Evolutionary conservation across 2,329 filamentous ascomycete species (phyloP).

Genomic region (Aspergillus japonicus): DNA sequence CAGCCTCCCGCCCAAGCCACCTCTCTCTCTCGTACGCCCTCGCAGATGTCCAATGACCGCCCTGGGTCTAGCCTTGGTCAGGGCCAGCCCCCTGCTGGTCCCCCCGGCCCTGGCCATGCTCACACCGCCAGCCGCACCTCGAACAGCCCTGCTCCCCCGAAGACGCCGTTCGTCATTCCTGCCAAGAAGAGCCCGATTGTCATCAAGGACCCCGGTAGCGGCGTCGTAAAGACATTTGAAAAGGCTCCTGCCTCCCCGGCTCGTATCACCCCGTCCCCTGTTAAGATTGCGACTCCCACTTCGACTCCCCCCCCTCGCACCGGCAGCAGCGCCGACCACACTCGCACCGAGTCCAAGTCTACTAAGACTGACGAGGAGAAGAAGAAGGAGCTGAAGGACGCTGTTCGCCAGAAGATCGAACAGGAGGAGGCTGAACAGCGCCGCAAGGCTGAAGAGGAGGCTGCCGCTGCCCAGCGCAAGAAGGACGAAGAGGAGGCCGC

Average conservation of each 20-base stretch:
- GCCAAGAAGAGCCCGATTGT: slow-evolving; percentile 69
- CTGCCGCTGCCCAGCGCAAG: slow-evolving; percentile 37
- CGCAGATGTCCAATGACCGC: slow-evolving; percentile 71
- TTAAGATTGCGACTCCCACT: slow-evolving; percentile 65
- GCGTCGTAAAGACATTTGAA: slow-evolving; percentile 68
- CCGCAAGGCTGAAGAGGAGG: slow-evolving; percentile 50
- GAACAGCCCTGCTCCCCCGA: slow-evolving; percentile 58
- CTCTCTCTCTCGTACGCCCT: slow-evolving; percentile 78
- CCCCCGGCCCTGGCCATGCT: slow-evolving; percentile 49
- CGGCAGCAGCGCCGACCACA: slow-evolving; percentile 65
- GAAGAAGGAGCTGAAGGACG: slow-evolving; percentile 68
- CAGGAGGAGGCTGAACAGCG: slow-evolving; percentile 58
- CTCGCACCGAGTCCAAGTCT: slow-evolving; percentile 67
- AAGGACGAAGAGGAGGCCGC: slow-evolving; percentile 33
- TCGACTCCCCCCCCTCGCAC: slow-evolving; percentile 79
- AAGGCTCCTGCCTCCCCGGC: slow-evolving; percentile 65
- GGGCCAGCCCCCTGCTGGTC: slow-evolving; percentile 50
- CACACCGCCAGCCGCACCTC: slow-evolving; percentile 57
- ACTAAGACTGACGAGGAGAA: slow-evolving; percentile 78
- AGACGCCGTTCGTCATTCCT: slow-evolving; percentile 64
- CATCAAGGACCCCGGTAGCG: slow-evolving; percentile 81
- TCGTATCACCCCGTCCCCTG: slow-evolving; percentile 57
- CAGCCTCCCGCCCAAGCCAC: slow-evolving; percentile 57
- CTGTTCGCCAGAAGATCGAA: slow-evolving; percentile 51
- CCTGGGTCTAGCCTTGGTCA: slow-evolving; percentile 62